A percentile compares a stretch with the other conserved stretches of the same genome.
Conservation (phyloP, 2,329 filamentous ascomycete genomes). For the Phialophora expanda region DNA sequence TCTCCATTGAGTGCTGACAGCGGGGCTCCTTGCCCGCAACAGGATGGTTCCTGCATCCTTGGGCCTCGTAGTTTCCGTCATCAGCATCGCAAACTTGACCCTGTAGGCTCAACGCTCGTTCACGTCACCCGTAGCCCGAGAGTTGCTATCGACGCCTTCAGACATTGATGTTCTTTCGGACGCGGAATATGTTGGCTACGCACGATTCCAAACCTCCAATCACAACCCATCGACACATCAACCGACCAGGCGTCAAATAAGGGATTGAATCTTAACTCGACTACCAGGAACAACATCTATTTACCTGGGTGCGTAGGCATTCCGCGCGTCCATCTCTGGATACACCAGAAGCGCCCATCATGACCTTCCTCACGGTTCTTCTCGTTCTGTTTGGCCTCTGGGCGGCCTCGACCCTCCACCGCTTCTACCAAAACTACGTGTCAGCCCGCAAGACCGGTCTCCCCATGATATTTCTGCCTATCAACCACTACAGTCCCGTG, state of each 20-base stretch:
- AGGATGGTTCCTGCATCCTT: not conserved
- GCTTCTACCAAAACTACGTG: constrained; percentile 38
- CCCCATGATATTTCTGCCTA: constrained; percentile 39
- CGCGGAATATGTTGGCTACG: not conserved
- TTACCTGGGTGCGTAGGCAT: not conserved
- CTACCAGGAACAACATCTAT: not conserved
- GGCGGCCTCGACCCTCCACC: constrained; percentile 22
- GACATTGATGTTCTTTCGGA: not conserved
- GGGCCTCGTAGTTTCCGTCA: not conserved
- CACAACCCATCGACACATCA: not conserved
- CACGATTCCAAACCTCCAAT: not conserved
- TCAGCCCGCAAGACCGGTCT: constrained; percentile 40
- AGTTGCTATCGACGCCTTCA: too few species aligned
- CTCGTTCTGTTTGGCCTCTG: constrained; percentile 16
- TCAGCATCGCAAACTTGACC: not conserved
- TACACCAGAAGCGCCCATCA: not conserved
- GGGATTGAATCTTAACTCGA: not conserved
- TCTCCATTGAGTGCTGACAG: constrained; percentile 1
- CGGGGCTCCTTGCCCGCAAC: not conserved
- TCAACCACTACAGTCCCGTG: constrained; percentile 37
- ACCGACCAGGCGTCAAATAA: too few species aligned
- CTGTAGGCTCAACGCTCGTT: not conserved
- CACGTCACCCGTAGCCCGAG: not conserved
- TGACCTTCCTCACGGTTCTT: constrained; percentile 20
- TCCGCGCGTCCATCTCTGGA: not conserved